Evolutionary conservation across 2,329 filamentous ascomycete genomes (phyloP).

Genomic region (Blumeria graminis): DNA sequence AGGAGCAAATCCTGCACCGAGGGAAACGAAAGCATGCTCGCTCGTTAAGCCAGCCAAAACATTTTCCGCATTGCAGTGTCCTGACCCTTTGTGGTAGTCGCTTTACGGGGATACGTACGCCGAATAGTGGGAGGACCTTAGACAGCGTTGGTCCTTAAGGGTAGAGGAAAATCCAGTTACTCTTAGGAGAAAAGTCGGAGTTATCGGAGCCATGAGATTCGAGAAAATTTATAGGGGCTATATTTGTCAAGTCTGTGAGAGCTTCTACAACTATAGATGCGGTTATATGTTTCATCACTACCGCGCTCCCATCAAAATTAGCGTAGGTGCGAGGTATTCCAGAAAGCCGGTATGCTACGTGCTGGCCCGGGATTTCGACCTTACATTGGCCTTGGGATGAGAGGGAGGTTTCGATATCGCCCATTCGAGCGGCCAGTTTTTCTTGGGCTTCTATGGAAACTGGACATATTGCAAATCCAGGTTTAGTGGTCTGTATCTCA

Average conservation of each 20-base stretch:
- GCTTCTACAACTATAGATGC: neutral
- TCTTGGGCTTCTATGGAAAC: neutral
- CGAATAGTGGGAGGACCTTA: neutral
- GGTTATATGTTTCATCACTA: neutral
- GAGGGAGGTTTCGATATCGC: neutral
- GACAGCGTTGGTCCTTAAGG: neutral
- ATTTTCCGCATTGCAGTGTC: neutral
- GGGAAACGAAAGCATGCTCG: neutral
- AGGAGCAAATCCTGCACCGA: neutral
- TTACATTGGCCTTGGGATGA: neutral
- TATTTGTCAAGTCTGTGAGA: neutral
- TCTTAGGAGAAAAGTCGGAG: neutral
- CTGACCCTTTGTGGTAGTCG: neutral
- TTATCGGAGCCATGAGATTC: neutral
- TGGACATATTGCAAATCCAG: neutral
- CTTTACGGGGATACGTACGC: neutral
- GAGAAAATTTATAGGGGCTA: neutral
- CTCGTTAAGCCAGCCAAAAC: neutral
- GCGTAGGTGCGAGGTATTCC: slow-evolving; percentile 1
- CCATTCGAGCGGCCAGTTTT: neutral
- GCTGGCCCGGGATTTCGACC: neutral
- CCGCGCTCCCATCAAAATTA: neutral
- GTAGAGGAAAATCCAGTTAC: neutral
- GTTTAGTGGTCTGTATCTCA: neutral
- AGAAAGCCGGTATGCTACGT: neutral